Conservation (phyloP, 805 yeast species). For the Yarrowia bubula region DNA sequence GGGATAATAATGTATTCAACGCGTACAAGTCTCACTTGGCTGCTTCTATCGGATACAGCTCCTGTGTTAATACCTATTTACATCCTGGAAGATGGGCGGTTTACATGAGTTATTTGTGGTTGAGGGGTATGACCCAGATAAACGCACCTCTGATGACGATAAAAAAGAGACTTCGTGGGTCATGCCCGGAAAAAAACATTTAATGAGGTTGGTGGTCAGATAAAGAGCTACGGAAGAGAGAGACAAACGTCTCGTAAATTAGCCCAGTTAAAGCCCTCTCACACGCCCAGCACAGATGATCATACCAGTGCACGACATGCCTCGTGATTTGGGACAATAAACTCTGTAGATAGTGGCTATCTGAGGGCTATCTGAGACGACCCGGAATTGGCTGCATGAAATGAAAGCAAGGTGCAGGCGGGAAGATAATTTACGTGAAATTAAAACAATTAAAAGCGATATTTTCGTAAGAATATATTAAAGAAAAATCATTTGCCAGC, state of each 20-base stretch:
- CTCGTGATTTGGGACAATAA: neutral
- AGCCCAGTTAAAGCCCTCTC: no score
- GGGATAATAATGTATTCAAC: no score
- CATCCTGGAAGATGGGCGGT: no score
- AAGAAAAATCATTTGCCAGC: neutral
- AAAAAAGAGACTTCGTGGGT: neutral
- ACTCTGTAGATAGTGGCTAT: neutral
- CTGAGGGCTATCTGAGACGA: constrained; percentile 18
- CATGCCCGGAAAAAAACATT: neutral
- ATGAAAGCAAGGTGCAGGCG: neutral
- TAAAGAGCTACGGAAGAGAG: neutral
- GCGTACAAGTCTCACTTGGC: neutral
- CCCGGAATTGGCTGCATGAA: neutral
- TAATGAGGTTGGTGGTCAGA: neutral
- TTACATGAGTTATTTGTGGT: constrained; percentile 2
- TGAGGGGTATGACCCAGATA: neutral
- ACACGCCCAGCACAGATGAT: neutral
- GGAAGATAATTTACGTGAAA: neutral
- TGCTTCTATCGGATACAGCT: neutral
- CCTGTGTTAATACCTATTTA: neutral
- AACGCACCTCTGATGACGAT: neutral
- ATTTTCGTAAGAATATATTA: neutral
- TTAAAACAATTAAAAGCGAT: neutral
- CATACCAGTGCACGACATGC: neutral
- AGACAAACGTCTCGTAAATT: no score